Evolutionary conservation across 176 grass and related monocot genomes (phyloP).

Genomic region (Dactylis glomerata): DNA sequence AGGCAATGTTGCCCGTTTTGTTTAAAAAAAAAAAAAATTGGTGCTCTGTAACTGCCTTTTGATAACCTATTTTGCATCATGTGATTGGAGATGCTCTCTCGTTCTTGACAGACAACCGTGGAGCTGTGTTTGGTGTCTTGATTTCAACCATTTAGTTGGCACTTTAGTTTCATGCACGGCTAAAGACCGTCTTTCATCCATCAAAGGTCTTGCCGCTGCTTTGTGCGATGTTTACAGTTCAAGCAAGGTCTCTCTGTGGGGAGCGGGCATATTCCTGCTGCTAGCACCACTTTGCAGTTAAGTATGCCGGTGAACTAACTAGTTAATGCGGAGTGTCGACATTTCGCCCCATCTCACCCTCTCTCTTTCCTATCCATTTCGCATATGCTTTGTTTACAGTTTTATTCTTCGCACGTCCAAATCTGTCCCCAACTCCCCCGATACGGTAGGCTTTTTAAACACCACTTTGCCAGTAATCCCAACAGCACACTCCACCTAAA

Average conservation of each 20-base stretch:
- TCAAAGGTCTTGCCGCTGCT: neutral
- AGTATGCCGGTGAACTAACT: conserved; percentile 4
- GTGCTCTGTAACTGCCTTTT: no score
- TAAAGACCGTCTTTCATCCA: neutral
- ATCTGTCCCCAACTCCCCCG: neutral
- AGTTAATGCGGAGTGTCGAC: conserved; percentile 53
- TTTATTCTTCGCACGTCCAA: conserved; percentile 18
- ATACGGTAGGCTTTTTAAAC: neutral
- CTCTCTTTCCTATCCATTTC: conserved; percentile 4
- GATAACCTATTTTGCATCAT: no score
- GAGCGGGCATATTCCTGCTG: neutral
- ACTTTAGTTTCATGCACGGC: no score
- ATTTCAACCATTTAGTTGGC: no score
- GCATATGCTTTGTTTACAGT: neutral
- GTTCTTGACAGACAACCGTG: no score
- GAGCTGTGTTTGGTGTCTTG: no score
- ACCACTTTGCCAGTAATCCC: conserved; percentile 17
- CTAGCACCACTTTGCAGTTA: conserved; percentile 13
- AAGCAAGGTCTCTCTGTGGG: neutral
- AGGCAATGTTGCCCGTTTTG: no score
- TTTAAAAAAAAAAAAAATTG: no score
- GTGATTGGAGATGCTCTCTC: no score
- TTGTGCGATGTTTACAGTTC: neutral
- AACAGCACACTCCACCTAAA: neutral
- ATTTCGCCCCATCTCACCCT: neutral